Evolutionary conservation across 768 basidiomycete species (phyloP), one percentile per base, ranked within the genome.

Genomic region (Hericium erinaceus): DNA sequence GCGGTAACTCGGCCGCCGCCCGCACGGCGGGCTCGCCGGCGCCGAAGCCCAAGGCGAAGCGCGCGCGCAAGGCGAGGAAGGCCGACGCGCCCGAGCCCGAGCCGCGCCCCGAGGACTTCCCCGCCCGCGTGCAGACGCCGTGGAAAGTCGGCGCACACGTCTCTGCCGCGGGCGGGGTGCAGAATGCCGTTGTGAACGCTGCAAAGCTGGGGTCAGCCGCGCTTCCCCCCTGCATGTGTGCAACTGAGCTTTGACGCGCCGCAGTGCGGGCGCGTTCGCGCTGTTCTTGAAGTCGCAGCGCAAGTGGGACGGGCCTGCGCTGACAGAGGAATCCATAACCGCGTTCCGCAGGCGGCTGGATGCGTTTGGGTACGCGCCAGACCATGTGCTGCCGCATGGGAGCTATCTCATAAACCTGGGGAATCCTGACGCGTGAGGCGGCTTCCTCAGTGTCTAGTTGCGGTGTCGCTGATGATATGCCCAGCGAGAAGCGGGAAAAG

Each of bases 111-210:
- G 68, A 64, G 10, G 72, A 71, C 56, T 73, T 69, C 52, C 40
- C 65, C 10, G 24, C 57, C 13, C 58, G 64, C 20, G 26, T 50
- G 13, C 11, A 7, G 26, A 63, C 48, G 20, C 33, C 56, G 9
- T 88, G 85, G 84, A 86, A 87, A 65, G 74, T 93, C 12, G 92
- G 92, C 2, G 89, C 90, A 4, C 92, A 95, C 65, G 87, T 92
- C 22, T 91, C 89, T 13, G 79, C 87, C 10, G 81, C 84, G 0
- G 90, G 89, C 2, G 92, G 92, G 1, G 81, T 92, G 0, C 87
- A 89, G 66, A 87, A 89, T 57, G 70, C 87, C 0, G 69, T 91
- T 16, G 56, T 78, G 5, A 87, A 92, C 58, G 90, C 91, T 15
- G 80, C 84, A 15, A 71, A 75, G 18, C 82, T 90, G 44, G 82